Evolutionary conservation across 805 yeast species (phyloP).

Genomic region (Danielozyma ontarioensis): DNA sequence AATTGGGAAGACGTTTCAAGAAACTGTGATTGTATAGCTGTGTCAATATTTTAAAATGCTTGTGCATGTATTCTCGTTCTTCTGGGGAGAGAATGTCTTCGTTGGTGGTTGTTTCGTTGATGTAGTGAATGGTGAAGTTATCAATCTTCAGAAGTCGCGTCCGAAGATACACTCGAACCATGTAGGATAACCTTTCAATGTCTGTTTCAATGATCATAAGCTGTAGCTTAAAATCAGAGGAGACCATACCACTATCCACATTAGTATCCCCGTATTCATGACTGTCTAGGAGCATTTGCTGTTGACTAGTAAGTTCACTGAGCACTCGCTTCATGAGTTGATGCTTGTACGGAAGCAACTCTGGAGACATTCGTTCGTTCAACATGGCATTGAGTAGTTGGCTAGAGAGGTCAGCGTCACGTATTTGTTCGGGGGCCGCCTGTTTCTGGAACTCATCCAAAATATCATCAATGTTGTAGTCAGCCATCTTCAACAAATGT

Average conservation of each 20-base stretch:
- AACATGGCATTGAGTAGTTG: slow-evolving; percentile 65
- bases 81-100: slow-evolving; percentile 46
- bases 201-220: slow-evolving; percentile 87
- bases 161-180: slow-evolving; percentile 77
- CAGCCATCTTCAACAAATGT: neutral
- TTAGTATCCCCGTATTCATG: slow-evolving; percentile 66
- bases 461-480: slow-evolving; percentile 59
- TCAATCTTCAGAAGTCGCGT: slow-evolving; percentile 75
- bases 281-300: slow-evolving; percentile 71
- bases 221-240: slow-evolving; percentile 64
- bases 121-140: slow-evolving; percentile 55
- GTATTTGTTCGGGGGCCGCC: slow-evolving; percentile 21
- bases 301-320: slow-evolving; percentile 57
- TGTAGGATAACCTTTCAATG: slow-evolving; percentile 76
- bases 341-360: slow-evolving; percentile 69
- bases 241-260: slow-evolving; percentile 13
- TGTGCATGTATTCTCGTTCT: slow-evolving; percentile 62
- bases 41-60: slow-evolving; percentile 58
- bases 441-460: slow-evolving; percentile 54
- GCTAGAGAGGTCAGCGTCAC: slow-evolving; percentile 20
- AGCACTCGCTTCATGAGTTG: slow-evolving; percentile 54
- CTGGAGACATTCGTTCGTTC: slow-evolving; percentile 83
- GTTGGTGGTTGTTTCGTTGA: slow-evolving; percentile 23
- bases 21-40: slow-evolving; percentile 66
- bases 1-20: slow-evolving; percentile 60